A percentile compares a stretch with the other conserved stretches of the same genome.
phyloP scores from a whole-genome alignment of 169 alveolate species.

The Plasmodium billcollinsi region DNA sequence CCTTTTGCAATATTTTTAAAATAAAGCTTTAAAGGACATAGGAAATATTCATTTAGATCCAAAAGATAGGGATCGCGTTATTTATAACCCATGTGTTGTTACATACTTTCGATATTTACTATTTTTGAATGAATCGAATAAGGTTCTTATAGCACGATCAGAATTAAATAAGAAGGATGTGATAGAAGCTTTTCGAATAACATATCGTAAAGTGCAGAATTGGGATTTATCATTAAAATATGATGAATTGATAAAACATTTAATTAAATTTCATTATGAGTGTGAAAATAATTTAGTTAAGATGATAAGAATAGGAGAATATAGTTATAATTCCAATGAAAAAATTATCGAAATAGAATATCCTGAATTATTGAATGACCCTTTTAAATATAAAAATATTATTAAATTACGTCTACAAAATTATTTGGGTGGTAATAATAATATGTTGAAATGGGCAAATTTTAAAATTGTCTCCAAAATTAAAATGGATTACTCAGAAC shows the following conservation, averaged over 20 bases:
- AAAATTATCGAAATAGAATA: conserved; percentile 36
- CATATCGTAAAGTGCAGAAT: conserved; percentile 9
- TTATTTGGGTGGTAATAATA: conserved; percentile 44
- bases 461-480: conserved; percentile 50
- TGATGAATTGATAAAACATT: conserved; percentile 30
- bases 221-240: conserved; percentile 34
- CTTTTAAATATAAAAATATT: conserved; percentile 34
- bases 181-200: conserved; percentile 40
- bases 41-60: conserved; percentile 72
- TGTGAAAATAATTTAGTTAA: conserved; percentile 37
- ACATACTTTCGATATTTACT: conserved; percentile 61
- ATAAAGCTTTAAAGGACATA: conserved; percentile 45
- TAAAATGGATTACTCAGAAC: conserved; percentile 27
- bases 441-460: conserved; percentile 51
- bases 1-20: background rate
- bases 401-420: conserved; percentile 37
- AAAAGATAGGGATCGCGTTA: conserved; percentile 60
- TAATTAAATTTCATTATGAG: conserved; percentile 34
- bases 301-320: conserved; percentile 60
- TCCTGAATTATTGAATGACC: conserved; percentile 36
- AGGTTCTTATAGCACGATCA: conserved; percentile 43
- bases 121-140: conserved; percentile 49
- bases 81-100: conserved; percentile 65
- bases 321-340: conserved; percentile 23
- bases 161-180: conserved; percentile 68